Evolutionary conservation across 176 grass and related monocot species (phyloP), one percentile per base, ranked within the genome.

Genomic region (Cenchrus fungigraminus): DNA sequence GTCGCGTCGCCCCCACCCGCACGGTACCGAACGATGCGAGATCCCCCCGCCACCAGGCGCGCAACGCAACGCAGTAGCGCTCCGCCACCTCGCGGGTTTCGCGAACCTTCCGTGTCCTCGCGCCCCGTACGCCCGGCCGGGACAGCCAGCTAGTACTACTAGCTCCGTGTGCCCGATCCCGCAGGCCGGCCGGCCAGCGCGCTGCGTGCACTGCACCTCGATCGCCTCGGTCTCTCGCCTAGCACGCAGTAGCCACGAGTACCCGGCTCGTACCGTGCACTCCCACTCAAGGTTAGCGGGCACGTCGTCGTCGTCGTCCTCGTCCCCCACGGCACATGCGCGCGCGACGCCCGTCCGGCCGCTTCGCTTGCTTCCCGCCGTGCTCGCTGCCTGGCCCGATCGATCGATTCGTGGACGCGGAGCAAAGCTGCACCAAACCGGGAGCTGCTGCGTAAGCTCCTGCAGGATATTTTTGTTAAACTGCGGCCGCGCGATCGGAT

Each of bases 251-350:
- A 64, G 22, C 61, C 61, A 64, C 14, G 58, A 22, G 58, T 25
- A 11, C 61, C 28, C 61, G 1, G 4, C 20, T 29, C 46, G 70
- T 51, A 73, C 70, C 6, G 25, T 47, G 46, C 46, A 12, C 70
- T 51, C 46, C 29, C 70, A 49, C 46, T 72, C 69, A n/a, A n/a
- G 82, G 83, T 71, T 51, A 25, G 84, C 76, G 49, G 25, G 71
- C 71, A 52, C n/a, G 77, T 74, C 70, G 70, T 69, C 44, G 1
- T 65, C 62, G 4, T 34, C 75, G 19, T 14, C 25, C 25, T 25
- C 76, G 37, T 40, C 37, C 37, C 54, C 12, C 2, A 4, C n/a
- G 57, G 56, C 86, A 83, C 86, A 83, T 79, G 80, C 80, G 45
- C 76, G 19, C 47, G 16, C 20, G 70, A 72, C 12, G 69, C 11